A percentile compares a stretch with the other conserved stretches of the same genome.
These are phyloP conservation scores for Cenchrus purpureus DNA, from an alignment of 176 grass and related monocot genomes.

Conservation along the genomic window DNA sequence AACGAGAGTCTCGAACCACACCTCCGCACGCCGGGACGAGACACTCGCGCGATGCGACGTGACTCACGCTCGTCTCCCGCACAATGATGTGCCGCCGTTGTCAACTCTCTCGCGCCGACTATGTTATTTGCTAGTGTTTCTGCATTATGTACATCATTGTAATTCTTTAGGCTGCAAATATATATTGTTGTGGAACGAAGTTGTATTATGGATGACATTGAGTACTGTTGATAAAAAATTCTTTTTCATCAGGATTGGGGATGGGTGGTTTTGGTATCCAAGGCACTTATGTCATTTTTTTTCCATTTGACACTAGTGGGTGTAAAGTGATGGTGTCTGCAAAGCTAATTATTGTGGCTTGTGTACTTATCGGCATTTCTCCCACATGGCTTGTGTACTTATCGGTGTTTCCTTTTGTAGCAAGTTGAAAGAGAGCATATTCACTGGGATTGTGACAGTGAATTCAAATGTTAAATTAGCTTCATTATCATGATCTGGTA, in stretches of 20 bases:
- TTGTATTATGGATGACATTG: background rate
- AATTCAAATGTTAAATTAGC: too few species aligned
- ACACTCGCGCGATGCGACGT: too few species aligned
- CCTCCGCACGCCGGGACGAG: too few species aligned
- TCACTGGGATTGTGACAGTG: background rate
- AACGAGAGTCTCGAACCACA: too few species aligned
- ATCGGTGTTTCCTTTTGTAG: constrained; percentile 28
- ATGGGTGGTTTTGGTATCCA: background rate
- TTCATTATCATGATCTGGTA: background rate
- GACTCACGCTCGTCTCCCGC: too few species aligned
- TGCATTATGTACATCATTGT: constrained; percentile 27
- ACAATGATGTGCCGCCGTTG: too few species aligned
- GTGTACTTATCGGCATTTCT: background rate
- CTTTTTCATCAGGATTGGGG: background rate
- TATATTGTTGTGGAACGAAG: constrained; percentile 30
- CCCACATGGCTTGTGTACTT: background rate
- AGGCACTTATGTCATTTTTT: background rate
- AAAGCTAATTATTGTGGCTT: constrained; percentile 12
- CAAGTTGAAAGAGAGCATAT: constrained; percentile 34
- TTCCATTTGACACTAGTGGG: constrained; percentile 12
- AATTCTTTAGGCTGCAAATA: constrained; percentile 25
- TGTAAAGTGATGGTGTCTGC: background rate
- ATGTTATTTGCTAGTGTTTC: background rate
- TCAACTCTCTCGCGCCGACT: too few species aligned
- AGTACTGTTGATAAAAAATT: background rate